These are phyloP conservation scores for Hericium erinaceus DNA, from an alignment of 768 basidiomycete genomes.

Conservation along the genomic window DNA sequence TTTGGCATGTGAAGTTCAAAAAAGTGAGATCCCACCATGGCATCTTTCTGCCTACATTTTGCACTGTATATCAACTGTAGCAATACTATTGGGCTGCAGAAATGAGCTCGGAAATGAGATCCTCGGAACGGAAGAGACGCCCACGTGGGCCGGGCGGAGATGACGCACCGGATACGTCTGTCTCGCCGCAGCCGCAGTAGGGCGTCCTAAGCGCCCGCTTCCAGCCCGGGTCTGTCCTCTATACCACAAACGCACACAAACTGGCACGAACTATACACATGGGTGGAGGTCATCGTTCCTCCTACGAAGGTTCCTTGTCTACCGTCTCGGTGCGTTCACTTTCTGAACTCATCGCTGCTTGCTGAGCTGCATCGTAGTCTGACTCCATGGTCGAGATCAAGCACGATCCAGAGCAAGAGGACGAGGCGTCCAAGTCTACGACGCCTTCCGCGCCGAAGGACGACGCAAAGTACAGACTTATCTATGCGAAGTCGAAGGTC, in stretches of 20 bases:
- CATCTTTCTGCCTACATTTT: too few relatives aligned
- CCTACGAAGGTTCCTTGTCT: background rate
- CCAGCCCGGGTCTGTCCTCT: background rate
- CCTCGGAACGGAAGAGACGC: too few relatives aligned
- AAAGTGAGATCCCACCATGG: too few relatives aligned
- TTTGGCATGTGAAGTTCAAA: too few relatives aligned
- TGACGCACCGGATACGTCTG: background rate
- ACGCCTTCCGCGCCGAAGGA: constrained; percentile 28
- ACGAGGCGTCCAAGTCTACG: constrained; percentile 16
- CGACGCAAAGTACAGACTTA: constrained; percentile 56
- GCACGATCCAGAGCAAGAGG: constrained; percentile 19
- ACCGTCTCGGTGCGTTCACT: constrained; percentile 30
- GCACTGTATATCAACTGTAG: background rate
- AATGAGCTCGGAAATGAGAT: too few relatives aligned
- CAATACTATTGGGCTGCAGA: background rate
- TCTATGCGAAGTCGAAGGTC: constrained; percentile 91
- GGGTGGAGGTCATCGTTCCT: background rate
- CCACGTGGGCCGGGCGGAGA: background rate
- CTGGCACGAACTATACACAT: background rate
- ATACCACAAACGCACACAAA: background rate
- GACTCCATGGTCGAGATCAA: constrained; percentile 75
- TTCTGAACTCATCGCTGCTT: constrained; percentile 4
- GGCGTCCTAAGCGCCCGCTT: background rate
- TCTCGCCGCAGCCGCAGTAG: background rate
- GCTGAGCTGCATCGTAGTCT: constrained; percentile 20